Base-by-base conservation (phyloP, 2,329 filamentous ascomycete genomes). In the Colletotrichum brevisporum region DNA sequence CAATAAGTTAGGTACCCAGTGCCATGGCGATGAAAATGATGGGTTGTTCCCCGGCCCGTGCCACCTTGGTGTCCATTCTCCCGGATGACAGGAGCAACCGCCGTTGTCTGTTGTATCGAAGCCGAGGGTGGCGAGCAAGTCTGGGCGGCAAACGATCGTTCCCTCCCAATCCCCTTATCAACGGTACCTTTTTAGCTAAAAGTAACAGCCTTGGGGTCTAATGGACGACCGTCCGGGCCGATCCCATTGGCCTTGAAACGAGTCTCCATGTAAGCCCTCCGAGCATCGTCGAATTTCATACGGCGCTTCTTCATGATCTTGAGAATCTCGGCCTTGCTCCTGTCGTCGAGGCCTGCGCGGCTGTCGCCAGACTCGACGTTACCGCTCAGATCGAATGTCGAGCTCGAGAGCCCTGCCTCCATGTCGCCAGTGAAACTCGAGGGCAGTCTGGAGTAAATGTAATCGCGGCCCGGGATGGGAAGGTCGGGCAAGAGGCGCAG, bases 151-250 rank as follows among this genome's bases (percentile, higher is more conserved):
- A 52, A 31, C 5, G 36, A 10, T 43, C 41, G 16, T 3, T 43
- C 15, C 13, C 6, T n/a, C 41, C 13, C 13, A 13, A n/a, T 43
- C 41, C 41, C 6, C 47, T 50, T 6, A 18, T 18, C n/a, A 15
- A 13, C 21, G 6, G 12, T 24, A n/a, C n/a, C 10, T 27, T 13
- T 47, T 50, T 77, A 92, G 69, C 91, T 93, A 81, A 98, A 98
- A 78, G 93, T 97, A 69, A 98, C 94, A 78, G 97, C 97, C 84
- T 98, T 98, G 71, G 95, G 94, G 83, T 98, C 95, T 78, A 90
- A 88, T 71, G 96, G 96, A 74, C 91, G 83, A 5, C 96, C 96
- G 80, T 99, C 96, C 5, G 92, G 87, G 1, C 91, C 94, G 78
- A 99, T 98, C 59, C 93, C 93, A 76, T 97, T 94, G 78, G 91